Evolutionary conservation across 1,284 basidiomycete genomes (phyloP).

Genomic region (Rhodotorula sp.): DNA sequence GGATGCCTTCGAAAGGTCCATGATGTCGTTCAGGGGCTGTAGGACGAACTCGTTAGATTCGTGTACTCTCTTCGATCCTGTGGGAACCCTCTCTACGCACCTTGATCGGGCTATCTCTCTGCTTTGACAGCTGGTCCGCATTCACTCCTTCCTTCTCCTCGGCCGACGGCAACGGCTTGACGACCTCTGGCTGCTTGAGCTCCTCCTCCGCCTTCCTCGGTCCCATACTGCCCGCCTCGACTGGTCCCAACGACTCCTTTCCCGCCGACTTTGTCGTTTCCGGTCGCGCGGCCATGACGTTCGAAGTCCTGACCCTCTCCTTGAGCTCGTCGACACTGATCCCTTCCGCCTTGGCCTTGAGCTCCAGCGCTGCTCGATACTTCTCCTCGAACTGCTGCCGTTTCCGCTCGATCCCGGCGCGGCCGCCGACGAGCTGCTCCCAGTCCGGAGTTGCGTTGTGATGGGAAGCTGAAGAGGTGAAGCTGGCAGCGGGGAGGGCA

Average conservation of each 20-base stretch:
- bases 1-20: slow-evolving; percentile 71
- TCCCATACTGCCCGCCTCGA: slow-evolving; percentile 28
- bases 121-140: not conserved
- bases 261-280: not conserved
- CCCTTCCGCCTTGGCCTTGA: slow-evolving; percentile 37
- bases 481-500: not conserved
- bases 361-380: slow-evolving; percentile 36
- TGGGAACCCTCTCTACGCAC: slow-evolving; percentile 3
- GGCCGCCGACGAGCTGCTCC: slow-evolving; percentile 39
- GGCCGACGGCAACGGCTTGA: slow-evolving; percentile 23
- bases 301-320: not conserved
- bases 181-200: slow-evolving; percentile 5
- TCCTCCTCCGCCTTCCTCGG: slow-evolving; percentile 9
- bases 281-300: not conserved
- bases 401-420: slow-evolving; percentile 26
- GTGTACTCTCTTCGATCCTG: too few species aligned
- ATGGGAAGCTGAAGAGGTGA: not conserved
- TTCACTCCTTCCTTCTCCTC: not conserved
- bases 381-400: slow-evolving; percentile 34
- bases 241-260: slow-evolving; percentile 7
- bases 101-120: slow-evolving; percentile 33
- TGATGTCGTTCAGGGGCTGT: slow-evolving; percentile 73
- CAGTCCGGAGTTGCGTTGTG: slow-evolving; percentile 31
- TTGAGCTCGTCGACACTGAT: slow-evolving; percentile 39
- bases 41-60: not conserved